Percentiles rank a stretch among this genome's conserved stretches.
phyloP scores from a whole-genome alignment of 2,329 filamentous ascomycete species.

The Cercospora canescens region DNA sequence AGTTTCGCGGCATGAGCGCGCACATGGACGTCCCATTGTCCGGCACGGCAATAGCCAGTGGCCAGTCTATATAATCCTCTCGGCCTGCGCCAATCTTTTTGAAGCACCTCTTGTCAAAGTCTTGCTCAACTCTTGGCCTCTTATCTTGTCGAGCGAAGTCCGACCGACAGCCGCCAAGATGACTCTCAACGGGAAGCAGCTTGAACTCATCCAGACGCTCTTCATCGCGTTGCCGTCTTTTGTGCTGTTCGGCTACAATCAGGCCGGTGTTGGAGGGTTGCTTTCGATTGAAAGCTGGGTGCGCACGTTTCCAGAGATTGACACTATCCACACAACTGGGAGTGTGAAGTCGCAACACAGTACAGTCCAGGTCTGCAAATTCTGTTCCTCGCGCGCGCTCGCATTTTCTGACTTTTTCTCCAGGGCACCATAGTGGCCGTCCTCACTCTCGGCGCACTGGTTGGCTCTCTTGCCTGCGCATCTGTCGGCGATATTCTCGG shows the following conservation, averaged over 20 bases:
- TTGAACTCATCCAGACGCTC: slow-evolving; percentile 34
- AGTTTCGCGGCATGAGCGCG: neutral
- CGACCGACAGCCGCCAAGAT: slow-evolving; percentile 17
- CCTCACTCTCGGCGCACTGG: slow-evolving; percentile 49
- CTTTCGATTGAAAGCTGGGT: slow-evolving; percentile 42
- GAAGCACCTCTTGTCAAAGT: slow-evolving; percentile 1
- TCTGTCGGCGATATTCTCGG: slow-evolving; percentile 49
- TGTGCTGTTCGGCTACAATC: slow-evolving; percentile 55
- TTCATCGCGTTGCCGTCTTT: slow-evolving; percentile 45
- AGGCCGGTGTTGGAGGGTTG: slow-evolving; percentile 53
- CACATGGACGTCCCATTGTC: neutral
- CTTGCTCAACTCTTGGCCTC: slow-evolving; percentile 13
- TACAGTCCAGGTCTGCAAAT: slow-evolving; percentile 39
- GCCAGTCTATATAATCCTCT: slow-evolving; percentile 8
- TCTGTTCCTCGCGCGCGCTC: neutral
- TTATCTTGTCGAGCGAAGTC: neutral
- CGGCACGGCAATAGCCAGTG: slow-evolving; percentile 7
- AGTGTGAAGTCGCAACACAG: slow-evolving; percentile 46
- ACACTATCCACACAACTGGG: slow-evolving; percentile 45
- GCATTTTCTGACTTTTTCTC: neutral
- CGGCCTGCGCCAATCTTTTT: slow-evolving; percentile 12
- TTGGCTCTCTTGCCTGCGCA: slow-evolving; percentile 48
- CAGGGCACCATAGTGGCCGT: slow-evolving; percentile 44
- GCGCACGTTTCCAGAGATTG: slow-evolving; percentile 51
- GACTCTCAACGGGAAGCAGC: slow-evolving; percentile 24